These are phyloP conservation scores for Leccinum ochraceum DNA, from an alignment of 768 basidiomycete genomes.

Conservation along the genomic window DNA sequence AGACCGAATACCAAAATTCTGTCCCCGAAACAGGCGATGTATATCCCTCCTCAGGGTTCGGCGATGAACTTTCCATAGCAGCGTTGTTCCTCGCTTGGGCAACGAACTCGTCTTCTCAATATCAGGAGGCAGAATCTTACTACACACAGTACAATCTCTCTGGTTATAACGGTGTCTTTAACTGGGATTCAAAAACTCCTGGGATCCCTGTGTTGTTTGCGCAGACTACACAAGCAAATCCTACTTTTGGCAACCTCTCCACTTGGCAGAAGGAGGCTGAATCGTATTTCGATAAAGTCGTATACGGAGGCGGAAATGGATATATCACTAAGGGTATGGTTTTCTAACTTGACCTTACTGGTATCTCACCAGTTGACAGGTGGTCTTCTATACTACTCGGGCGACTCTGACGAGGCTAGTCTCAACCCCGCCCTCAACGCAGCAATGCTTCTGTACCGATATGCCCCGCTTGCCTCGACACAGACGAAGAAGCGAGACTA, in stretches of 20 bases:
- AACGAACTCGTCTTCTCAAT: conserved; percentile 58
- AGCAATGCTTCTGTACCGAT: conserved; percentile 80
- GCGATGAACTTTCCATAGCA: conserved; percentile 74
- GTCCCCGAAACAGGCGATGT: conserved; percentile 62
- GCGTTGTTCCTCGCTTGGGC: conserved; percentile 77
- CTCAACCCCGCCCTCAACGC: conserved; percentile 87
- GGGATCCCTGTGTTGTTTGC: conserved; percentile 75
- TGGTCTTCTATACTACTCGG: conserved; percentile 79
- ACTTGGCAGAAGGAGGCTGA: conserved; percentile 74
- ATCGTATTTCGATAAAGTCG: conserved; percentile 69
- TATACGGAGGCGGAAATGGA: conserved; percentile 55
- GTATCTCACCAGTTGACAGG: conserved; percentile 42
- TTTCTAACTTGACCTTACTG: neutral
- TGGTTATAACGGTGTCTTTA: conserved; percentile 62
- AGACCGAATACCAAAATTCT: conserved; percentile 65
- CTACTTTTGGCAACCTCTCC: conserved; percentile 56
- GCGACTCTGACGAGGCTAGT: conserved; percentile 77
- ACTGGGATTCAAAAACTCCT: conserved; percentile 87
- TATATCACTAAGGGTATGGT: conserved; percentile 61
- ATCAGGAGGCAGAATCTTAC: conserved; percentile 61
- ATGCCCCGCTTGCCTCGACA: conserved; percentile 71
- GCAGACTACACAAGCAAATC: conserved; percentile 64
- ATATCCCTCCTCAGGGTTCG: conserved; percentile 72
- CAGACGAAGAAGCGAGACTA: conserved; percentile 59
- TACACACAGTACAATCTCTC: conserved; percentile 59